Evolutionary conservation across 2,329 filamentous ascomycete genomes (phyloP), one percentile per base, ranked within the genome.

Genomic region (Penicillium hordei): DNA sequence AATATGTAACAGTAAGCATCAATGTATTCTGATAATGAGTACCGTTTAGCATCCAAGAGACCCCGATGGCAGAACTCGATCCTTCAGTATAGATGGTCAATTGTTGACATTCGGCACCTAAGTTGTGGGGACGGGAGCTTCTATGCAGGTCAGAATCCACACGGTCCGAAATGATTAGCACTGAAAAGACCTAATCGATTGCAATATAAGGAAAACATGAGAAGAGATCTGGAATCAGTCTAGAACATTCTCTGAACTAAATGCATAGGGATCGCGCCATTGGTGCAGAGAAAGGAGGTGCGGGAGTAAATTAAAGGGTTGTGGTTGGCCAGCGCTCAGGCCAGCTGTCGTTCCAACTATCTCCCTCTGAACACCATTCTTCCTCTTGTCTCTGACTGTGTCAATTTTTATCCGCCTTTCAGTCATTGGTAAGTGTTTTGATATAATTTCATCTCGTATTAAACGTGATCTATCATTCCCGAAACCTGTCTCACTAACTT

Each of bases 291-390:
- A 49, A 42, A 55, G 43, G 53, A 50, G 25, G 27, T 12, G 42
- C 23, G 36, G 42, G 23, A 53, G 49, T 42, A 40, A 57, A 57
- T 48, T 53, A 15, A 17, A 40, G 34, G 19, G 52, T 56, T 46
- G 49, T 65, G 60, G 60, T 67, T 67, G 65, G 65, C 29, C 52
- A 52, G 39, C 64, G 66, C 65, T 72, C 67, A 71, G 71, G 68
- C 68, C 71, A 70, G 63, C 61, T 71, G 66, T 69, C 67, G 65
- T 64, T 58, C 60, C 57, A 64, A 61, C 55, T 61, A 52, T 40
- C 38, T 54, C 19, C 39, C 19, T 45, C 31, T 33, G 36, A 25
- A 53, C 51, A 53, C 58, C 58, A 55, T 62, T 63, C 57, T 59
- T 57, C 48, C 27, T 39, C 42, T 49, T 54, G 50, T 51, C 27